Base-by-base conservation (phyloP, 768 basidiomycete genomes). In the Obba rivulosa region DNA sequence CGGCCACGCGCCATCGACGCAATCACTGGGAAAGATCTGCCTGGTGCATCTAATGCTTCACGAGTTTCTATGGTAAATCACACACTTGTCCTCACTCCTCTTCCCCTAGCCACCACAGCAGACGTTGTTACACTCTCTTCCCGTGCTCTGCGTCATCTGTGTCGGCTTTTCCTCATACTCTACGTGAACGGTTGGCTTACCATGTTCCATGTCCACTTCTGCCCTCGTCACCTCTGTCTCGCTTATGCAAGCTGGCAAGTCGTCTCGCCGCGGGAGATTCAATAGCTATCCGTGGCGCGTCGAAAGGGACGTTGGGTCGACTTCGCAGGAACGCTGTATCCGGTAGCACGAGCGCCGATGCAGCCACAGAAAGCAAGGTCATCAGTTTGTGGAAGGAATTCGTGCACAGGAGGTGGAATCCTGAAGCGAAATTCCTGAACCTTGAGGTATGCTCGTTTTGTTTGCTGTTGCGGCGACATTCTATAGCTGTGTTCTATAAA, bases 371-470 rank as follows among this genome's bases (percentile, higher is more conserved):
- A 49, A 72, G 66, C 66, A 69, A 52, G 64, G 57, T 66, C 22
- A 66, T 92, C 22, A 83, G 87, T 49, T 64, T 79, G n/a, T 90
- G 88, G 87, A 75, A 76, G 58, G 78, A 85, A 57, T 76, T 92
- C 57, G 83, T 93, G 34, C 67, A 79, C 52, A 79, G 72, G 51
- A 76, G 91, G 43, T 93, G 80, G 75, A 82, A 88, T 64, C 62
- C 80, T 2, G 79, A 87, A 42, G 62, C 69, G 3, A 79, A 75
- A 55, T 89, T 83, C 62, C 72, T 93, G 35, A 88, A 93, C 62
- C 80, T 93, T 45, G 87, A 90, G 73, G 91, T 90, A 63, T 66
- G 87, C 69, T 21, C 14, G 13, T 35, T 31, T 1, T 22, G 17
- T 41, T n/a, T 17, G 14, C 24, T 14, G 28, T 37, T 25, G 8